phyloP scores from a whole-genome alignment of 805 yeast genomes.

The Kuraishia cidri region DNA sequence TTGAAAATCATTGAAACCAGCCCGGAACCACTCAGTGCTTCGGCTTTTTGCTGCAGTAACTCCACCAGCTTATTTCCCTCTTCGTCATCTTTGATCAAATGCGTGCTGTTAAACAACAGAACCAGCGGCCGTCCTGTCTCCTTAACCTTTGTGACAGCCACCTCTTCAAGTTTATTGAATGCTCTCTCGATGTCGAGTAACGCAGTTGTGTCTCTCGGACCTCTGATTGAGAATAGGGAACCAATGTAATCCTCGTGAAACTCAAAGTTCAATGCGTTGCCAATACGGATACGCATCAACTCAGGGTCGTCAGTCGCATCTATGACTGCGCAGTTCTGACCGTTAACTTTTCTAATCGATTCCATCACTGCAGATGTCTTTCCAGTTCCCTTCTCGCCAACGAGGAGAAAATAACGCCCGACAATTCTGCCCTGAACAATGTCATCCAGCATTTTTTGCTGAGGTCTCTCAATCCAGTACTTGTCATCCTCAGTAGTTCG shows the following conservation, averaged over 20 bases:
- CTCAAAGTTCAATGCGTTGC: constrained; percentile 65
- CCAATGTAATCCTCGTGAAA: constrained; percentile 81
- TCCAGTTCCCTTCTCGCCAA: constrained; percentile 87
- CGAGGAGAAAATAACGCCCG: constrained; percentile 63
- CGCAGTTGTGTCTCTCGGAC: constrained; percentile 82
- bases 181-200: constrained; percentile 77
- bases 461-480: constrained; percentile 65
- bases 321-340: constrained; percentile 56
- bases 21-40: constrained; percentile 64
- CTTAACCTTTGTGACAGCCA: constrained; percentile 44
- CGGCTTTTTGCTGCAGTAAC: constrained; percentile 78
- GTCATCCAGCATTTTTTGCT: constrained; percentile 55
- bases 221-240: constrained; percentile 67
- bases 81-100: constrained; percentile 65
- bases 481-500: constrained; percentile 22
- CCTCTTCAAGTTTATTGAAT: constrained; percentile 63
- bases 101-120: constrained; percentile 65
- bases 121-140: constrained; percentile 47
- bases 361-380: constrained; percentile 70
- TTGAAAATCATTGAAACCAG: constrained; percentile 60
- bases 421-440: constrained; percentile 52
- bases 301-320: constrained; percentile 88
- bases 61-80: constrained; percentile 67
- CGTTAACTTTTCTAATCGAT: constrained; percentile 54
- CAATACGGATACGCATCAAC: constrained; percentile 66